Evolutionary conservation across 2,329 filamentous ascomycete genomes (phyloP).

Genomic region (Sordariomycetes sp.): DNA sequence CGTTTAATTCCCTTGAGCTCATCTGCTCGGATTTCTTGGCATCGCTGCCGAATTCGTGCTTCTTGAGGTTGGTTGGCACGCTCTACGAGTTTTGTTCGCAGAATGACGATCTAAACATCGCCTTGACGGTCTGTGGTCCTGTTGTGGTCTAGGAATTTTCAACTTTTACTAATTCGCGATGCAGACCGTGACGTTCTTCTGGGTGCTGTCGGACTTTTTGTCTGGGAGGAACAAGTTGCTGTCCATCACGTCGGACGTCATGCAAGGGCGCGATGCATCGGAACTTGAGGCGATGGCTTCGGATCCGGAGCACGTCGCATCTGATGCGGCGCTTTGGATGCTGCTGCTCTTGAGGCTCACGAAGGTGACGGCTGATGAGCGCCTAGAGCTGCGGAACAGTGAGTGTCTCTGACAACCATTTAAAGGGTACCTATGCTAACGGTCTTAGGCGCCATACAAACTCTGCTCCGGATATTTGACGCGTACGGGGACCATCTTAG

Average conservation of each 20-base stretch:
- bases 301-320: conserved; percentile 42
- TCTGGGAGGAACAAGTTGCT: conserved; percentile 45
- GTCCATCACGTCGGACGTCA: conserved; percentile 42
- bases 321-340: conserved; percentile 66
- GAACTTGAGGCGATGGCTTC: conserved; percentile 47
- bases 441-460: conserved; percentile 61
- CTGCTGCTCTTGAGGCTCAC: conserved; percentile 59
- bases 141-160: background rate
- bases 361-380: conserved; percentile 55
- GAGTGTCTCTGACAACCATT: conserved; percentile 10
- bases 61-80: conserved; percentile 69
- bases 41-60: conserved; percentile 57
- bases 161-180: conserved; percentile 8
- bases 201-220: conserved; percentile 86
- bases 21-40: conserved; percentile 90
- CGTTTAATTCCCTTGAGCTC: conserved; percentile 81
- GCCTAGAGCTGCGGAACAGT: conserved; percentile 69
- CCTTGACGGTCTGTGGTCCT: conserved; percentile 54
- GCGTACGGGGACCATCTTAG: conserved; percentile 74
- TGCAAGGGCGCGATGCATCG: conserved; percentile 30
- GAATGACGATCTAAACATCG: conserved; percentile 86
- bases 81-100: conserved; percentile 84
- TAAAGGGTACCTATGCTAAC: background rate
- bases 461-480: conserved; percentile 80
- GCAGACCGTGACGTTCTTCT: conserved; percentile 85